Base-by-base conservation (phyloP, 208 protist genomes). In the Novymonas esmeraldas region DNA sequence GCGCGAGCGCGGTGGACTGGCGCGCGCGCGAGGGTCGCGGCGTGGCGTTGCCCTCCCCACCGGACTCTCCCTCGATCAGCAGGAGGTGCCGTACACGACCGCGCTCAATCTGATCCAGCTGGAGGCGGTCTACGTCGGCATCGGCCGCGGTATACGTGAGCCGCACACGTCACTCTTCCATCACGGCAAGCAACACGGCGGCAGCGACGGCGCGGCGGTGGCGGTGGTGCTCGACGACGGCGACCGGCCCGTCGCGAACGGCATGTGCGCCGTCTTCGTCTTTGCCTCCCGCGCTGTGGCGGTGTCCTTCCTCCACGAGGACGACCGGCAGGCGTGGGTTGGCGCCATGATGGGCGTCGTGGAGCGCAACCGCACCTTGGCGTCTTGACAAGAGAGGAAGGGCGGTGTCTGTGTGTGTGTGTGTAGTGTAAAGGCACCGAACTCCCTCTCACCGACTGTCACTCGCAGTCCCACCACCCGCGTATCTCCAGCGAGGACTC, bases 301-400 rank as follows among this genome's bases (percentile, higher is more conserved):
- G 4, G 64, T 94, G 2, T 71, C 70, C n/a, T 88, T 89, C 51
- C 57, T 87, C 2, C 73, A 66, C n/a, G 83, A 90, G 67, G 83
- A 78, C 14, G 81, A 86, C 28, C 65, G 82, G n/a, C 82, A 90
- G 60, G 24, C 73, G 3, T 94, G 84, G 82, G 77, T 89, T 13
- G 76, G 84, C 7, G 83, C 79, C 10, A 73, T 94, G 78, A 86
- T 85, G 81, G 77, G 74, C 14, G 76, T 94, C 7, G 83, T 94
- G 52, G 81, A 89, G 75, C 61, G 79, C 41, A 94, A 94, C 45
- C 77, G 68, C 3, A 64, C 58, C 3, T 50, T 84, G 34, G 60
- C 41, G 14, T 11, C 33, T 26, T 79, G 64, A 44, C 24, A 18
- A 34, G 34, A 0, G 26, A 13, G 10, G 18, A 3, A 26, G 9